Conservation (phyloP, 192 early-diverging fungal genomes). For the Coemansia sp. region DNA sequence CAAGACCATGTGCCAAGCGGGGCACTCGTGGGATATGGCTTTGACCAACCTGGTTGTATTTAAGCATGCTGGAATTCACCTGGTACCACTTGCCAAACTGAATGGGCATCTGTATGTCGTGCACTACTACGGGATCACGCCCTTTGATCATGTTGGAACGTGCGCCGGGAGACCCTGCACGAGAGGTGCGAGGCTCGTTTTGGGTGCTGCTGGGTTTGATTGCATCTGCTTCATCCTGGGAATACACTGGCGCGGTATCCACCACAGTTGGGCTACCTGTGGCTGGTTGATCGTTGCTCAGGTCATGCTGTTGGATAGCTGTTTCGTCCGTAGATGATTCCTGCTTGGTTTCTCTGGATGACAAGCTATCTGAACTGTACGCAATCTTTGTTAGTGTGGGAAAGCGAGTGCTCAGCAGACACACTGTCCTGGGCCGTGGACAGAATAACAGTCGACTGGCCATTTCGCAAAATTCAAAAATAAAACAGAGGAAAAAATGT, state of each 20-base stretch:
- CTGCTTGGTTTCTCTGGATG: too few relatives aligned
- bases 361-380: too few relatives aligned
- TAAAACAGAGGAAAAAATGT: too few relatives aligned
- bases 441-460: too few relatives aligned
- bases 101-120: conserved; percentile 26
- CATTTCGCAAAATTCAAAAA: too few relatives aligned
- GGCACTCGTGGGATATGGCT: conserved; percentile 48
- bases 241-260: conserved; percentile 31
- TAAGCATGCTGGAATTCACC: conserved; percentile 15
- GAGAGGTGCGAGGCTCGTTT: background rate
- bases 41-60: conserved; percentile 19
- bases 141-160: conserved; percentile 25
- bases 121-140: conserved; percentile 46
- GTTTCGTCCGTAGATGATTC: too few relatives aligned
- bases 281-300: background rate
- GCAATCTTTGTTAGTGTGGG: too few relatives aligned
- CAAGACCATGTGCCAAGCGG: conserved; percentile 44
- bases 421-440: too few relatives aligned
- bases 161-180: conserved; percentile 12
- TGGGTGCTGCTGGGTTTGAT: conserved; percentile 8
- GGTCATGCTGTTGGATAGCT: too few relatives aligned
- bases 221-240: conserved; percentile 25
- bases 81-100: conserved; percentile 47
- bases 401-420: too few relatives aligned
- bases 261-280: conserved; percentile 19